phyloP scores from a whole-genome alignment of 2,329 filamentous ascomycete genomes.

The Pyricularia grisea region DNA sequence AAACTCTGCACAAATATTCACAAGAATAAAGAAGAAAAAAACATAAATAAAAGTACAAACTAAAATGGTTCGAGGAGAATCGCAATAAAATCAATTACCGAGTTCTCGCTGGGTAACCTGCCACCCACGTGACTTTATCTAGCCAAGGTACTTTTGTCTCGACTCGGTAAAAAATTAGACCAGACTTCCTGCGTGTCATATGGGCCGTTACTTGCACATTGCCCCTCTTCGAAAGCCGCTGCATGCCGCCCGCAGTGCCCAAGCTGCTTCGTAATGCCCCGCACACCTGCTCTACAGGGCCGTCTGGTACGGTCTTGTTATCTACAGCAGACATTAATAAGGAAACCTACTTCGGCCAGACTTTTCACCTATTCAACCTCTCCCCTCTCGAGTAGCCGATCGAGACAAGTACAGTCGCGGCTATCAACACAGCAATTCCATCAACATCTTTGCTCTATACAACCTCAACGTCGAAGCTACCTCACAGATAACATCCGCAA shows the following conservation, averaged over 20 bases:
- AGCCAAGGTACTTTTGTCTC: neutral
- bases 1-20: neutral
- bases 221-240: neutral
- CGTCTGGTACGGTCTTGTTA: neutral
- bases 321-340: neutral
- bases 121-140: neutral
- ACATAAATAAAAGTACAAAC: neutral
- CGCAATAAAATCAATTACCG: no score
- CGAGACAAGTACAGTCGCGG: neutral
- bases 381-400: neutral
- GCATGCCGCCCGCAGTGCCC: constrained; percentile 1
- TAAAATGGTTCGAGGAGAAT: neutral
- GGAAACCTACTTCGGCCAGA: neutral
- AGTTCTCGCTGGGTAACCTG: neutral
- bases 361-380: neutral
- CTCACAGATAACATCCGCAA: constrained; percentile 41
- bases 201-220: neutral
- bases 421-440: neutral
- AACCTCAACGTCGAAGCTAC: constrained; percentile 27
- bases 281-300: neutral
- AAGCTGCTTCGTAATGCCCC: neutral
- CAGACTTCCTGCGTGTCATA: neutral
- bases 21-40: neutral
- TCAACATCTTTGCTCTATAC: neutral
- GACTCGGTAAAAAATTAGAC: neutral